Conservation (phyloP, 106 monocot genomes). For the Phalaenopsis equestris region DNA sequence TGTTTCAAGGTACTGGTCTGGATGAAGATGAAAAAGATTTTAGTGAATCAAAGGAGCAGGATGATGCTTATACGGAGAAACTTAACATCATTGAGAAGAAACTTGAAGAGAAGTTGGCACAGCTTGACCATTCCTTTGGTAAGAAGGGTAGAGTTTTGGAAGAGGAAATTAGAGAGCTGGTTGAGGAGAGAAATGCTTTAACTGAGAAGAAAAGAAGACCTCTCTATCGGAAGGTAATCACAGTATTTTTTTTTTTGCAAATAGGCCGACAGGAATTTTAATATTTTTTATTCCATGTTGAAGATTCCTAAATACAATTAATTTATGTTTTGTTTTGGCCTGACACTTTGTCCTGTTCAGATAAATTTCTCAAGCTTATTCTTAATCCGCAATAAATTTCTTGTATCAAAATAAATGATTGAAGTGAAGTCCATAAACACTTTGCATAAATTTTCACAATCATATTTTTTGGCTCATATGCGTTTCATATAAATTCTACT, state of each 20-base stretch:
- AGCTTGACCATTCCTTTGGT: slow-evolving; percentile 88
- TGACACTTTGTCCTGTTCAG: neutral
- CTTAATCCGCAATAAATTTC: neutral
- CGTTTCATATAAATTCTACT: neutral
- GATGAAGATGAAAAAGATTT: slow-evolving; percentile 64
- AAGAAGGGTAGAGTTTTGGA: slow-evolving; percentile 91
- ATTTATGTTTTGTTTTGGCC: neutral
- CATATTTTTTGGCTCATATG: neutral
- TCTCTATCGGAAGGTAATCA: slow-evolving; percentile 74
- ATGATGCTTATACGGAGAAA: slow-evolving; percentile 68
- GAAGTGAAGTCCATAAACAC: neutral
- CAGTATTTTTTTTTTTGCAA: neutral
- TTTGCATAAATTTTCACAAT: neutral
- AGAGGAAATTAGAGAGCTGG: slow-evolving; percentile 75
- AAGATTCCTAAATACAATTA: neutral
- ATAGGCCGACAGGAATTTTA: neutral
- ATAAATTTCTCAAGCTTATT: neutral
- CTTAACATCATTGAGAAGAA: slow-evolving; percentile 78
- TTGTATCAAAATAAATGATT: neutral
- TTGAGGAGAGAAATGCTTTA: slow-evolving; percentile 87
- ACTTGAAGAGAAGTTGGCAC: slow-evolving; percentile 69
- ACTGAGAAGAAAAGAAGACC: slow-evolving; percentile 78
- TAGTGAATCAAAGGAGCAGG: slow-evolving; percentile 62
- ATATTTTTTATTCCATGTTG: neutral
- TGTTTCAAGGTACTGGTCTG: slow-evolving; percentile 34